Evolutionary conservation across 1,139 yeast genomes (phyloP).

Genomic region (Sugiyamaella pinicola): DNA sequence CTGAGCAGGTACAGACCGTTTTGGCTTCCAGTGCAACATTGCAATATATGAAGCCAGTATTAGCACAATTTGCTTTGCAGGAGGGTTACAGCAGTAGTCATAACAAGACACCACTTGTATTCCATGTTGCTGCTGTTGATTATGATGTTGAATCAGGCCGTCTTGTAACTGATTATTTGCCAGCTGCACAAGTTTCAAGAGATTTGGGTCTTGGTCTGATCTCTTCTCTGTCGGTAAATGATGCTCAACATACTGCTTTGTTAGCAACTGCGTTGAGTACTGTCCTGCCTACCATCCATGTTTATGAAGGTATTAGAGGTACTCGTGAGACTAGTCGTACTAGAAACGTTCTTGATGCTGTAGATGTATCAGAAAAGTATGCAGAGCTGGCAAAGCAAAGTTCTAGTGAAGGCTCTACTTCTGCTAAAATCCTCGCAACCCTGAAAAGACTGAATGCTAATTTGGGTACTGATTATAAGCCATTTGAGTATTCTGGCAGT

Average conservation of each 20-base stretch:
- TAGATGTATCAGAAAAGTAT: slow-evolving; percentile 50
- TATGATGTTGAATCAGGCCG: slow-evolving; percentile 56
- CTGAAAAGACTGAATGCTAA: slow-evolving; percentile 48
- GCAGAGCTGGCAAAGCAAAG: slow-evolving; percentile 31
- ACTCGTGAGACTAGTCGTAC: slow-evolving; percentile 58
- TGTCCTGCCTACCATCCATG: slow-evolving; percentile 62
- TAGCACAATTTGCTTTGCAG: slow-evolving; percentile 46
- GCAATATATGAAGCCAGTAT: slow-evolving; percentile 62
- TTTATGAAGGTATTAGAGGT: slow-evolving; percentile 79
- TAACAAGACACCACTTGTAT: slow-evolving; percentile 47
- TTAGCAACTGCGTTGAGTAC: slow-evolving; percentile 68
- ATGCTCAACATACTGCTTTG: slow-evolving; percentile 64
- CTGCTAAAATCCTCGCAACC: slow-evolving; percentile 24
- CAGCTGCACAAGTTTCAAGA: slow-evolving; percentile 65
- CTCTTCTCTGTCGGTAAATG: slow-evolving; percentile 53
- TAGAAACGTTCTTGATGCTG: slow-evolving; percentile 50
- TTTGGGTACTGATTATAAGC: slow-evolving; percentile 60
- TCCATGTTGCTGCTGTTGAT: slow-evolving; percentile 74
- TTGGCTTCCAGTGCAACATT: slow-evolving; percentile 71
- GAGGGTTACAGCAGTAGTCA: slow-evolving; percentile 32
- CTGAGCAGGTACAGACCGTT: slow-evolving; percentile 44
- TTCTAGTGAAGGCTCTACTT: slow-evolving; percentile 17
- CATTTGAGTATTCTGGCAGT: slow-evolving; percentile 73
- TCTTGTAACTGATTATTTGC: slow-evolving; percentile 62
- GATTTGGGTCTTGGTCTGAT: slow-evolving; percentile 70